Base-by-base conservation (phyloP, 306 rosid genomes). In the Dryas octopetala region DNA sequence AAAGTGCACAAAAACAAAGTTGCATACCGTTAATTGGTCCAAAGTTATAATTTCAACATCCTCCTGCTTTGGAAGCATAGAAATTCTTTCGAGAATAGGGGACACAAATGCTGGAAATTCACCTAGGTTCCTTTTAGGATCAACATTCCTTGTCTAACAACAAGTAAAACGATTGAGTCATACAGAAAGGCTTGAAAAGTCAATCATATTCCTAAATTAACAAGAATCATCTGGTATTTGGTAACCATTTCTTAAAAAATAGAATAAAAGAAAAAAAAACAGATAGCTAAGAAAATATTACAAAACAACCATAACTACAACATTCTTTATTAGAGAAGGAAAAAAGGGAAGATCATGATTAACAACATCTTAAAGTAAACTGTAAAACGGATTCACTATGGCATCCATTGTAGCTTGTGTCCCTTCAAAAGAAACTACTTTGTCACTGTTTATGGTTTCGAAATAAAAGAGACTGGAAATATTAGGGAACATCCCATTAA, bases 1-100 rank as follows among this genome's bases (percentile, higher is more conserved):
- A 48, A 4, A 12, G 41, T 1, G 62, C n/a, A 78, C 12, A 68
- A 62, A 16, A 48, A 61, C 32, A 44, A 28, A 46, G 57, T 47
- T 49, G 61, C 86, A 70, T 83, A 93, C 98, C 80, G 92, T 93
- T 79, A 93, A 85, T 83, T 93, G 98, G 84, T 93, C 93, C 89
- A 89, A 85, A 81, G 75, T 81, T 75, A 81, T 62, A 69, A 76
- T 80, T 78, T 78, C 83, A 63, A 64, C 77, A 82, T 65, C 81
- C 62, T 60, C 66, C 67, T 75, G 63, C 76, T 75, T 38, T 13
- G 90, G 83, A 81, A 88, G 85, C 70, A 81, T 72, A 62, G 86
- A 83, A 70, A 91, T 84, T 82, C 88, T 85, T 74, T 91, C 88
- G 38, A 93, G 84, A 75, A 88, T 73, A 49, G 86, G 90, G 60